These are phyloP conservation scores for Fagopyrum esculentum DNA, from an alignment of 148 eudicot genomes.

Conservation along the genomic window DNA sequence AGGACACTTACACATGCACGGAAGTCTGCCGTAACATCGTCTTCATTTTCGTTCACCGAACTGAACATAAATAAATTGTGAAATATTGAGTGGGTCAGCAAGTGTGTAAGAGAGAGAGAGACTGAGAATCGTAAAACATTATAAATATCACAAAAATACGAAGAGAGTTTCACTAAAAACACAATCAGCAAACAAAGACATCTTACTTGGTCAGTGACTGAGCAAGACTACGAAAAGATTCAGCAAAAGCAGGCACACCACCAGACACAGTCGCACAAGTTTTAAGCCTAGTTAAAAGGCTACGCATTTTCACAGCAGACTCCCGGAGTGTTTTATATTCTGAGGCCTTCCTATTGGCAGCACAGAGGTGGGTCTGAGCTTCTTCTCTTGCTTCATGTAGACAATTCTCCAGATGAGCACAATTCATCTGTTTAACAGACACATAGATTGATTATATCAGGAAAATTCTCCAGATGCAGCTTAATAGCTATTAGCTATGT, in stretches of 20 bases:
- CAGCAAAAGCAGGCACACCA: slow-evolving; percentile 66
- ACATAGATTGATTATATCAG: slow-evolving; percentile 4
- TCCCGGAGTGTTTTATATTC: slow-evolving; percentile 72
- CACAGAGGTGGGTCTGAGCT: slow-evolving; percentile 94
- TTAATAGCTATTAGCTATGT: background rate
- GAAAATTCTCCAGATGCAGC: background rate
- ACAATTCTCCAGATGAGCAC: slow-evolving; percentile 90
- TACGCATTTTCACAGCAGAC: slow-evolving; percentile 80
- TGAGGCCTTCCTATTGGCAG: slow-evolving; percentile 89
- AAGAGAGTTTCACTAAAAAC: background rate
- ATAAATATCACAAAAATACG: background rate
- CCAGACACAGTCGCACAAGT: slow-evolving; percentile 56
- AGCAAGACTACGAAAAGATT: slow-evolving; percentile 65
- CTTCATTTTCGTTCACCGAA: slow-evolving; percentile 50
- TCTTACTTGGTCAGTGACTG: slow-evolving; percentile 79
- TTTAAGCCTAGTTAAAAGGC: slow-evolving; percentile 71
- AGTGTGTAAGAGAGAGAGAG: background rate
- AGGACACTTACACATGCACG: slow-evolving; percentile 64
- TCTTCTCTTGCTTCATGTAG: slow-evolving; percentile 94
- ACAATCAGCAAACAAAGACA: background rate
- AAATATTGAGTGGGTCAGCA: background rate
- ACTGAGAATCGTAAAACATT: background rate
- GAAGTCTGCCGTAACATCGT: slow-evolving; percentile 60
- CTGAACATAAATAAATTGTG: slow-evolving; percentile 30
- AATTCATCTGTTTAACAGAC: slow-evolving; percentile 62